These are phyloP conservation scores for Torulaspora gathmanii DNA, from an alignment of 805 yeast species.

Conservation along the genomic window DNA sequence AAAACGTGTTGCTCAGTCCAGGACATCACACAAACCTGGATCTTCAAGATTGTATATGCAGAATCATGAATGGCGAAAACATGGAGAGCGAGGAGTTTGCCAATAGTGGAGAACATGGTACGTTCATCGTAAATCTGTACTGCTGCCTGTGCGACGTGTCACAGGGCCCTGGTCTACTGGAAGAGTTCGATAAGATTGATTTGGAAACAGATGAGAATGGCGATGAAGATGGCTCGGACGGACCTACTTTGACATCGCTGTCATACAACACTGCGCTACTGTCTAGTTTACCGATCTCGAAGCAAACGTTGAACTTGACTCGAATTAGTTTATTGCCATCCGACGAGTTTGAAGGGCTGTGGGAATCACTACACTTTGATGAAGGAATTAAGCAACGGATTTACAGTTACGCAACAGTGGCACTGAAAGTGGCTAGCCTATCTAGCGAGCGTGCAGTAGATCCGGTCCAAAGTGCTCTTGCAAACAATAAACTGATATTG, in stretches of 20 bases:
- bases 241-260: conserved; percentile 9
- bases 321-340: conserved; percentile 32
- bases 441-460: conserved; percentile 2
- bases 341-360: conserved; percentile 29
- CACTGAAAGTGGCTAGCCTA: conserved; percentile 27
- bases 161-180: conserved; percentile 11
- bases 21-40: background rate
- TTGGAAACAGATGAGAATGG: conserved; percentile 15
- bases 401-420: conserved; percentile 34
- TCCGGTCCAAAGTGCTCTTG: conserved; percentile 6
- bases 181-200: conserved; percentile 34
- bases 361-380: conserved; percentile 38
- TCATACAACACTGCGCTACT: background rate
- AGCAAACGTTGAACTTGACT: conserved; percentile 17
- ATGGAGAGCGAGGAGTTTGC: background rate
- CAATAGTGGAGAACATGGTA: background rate
- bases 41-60: conserved; percentile 1
- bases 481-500: conserved; percentile 29
- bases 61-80: background rate
- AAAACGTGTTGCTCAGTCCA: conserved; percentile 3
- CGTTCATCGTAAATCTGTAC: conserved; percentile 12
- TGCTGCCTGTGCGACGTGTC: conserved; percentile 17
- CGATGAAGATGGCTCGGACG: conserved; percentile 16
- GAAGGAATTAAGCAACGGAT: conserved; percentile 31
- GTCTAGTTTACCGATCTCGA: conserved; percentile 15